A percentile compares a stretch with the other conserved stretches of the same genome.
phyloP scores from a whole-genome alignment of 2,329 filamentous ascomycete species.

The Curvularia verruculosa region DNA sequence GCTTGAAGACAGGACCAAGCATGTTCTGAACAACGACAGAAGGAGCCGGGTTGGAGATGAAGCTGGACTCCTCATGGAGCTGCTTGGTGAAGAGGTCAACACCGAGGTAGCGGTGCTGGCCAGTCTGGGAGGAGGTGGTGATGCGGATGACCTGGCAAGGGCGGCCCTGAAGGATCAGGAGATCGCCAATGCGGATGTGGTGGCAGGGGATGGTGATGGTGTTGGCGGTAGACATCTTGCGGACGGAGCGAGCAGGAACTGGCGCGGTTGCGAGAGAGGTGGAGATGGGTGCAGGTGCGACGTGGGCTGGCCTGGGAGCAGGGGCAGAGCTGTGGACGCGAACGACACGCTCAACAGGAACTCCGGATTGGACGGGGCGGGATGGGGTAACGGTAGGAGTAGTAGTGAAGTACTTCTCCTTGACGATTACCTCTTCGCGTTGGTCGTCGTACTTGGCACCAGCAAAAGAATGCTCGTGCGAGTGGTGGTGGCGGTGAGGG shows the following conservation, averaged over 20 bases:
- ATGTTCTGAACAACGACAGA: constrained; percentile 99
- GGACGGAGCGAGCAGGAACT: constrained; percentile 25
- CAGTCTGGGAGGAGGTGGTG: constrained; percentile 95
- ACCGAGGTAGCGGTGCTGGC: constrained; percentile 99
- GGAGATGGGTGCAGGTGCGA: constrained; percentile 80
- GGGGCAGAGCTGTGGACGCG: constrained; percentile 31
- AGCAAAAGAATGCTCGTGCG: constrained; percentile 45
- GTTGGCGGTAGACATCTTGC: constrained; percentile 68
- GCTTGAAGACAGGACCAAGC: constrained; percentile 99
- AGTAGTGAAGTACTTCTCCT: constrained; percentile 52
- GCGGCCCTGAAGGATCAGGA: constrained; percentile 97
- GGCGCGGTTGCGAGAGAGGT: constrained; percentile 24
- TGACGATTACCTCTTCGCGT: constrained; percentile 56
- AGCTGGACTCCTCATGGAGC: constrained; percentile 97
- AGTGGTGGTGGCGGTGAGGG: constrained; percentile 59
- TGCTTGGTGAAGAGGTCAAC: constrained; percentile 99
- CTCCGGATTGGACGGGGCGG: constrained; percentile 48
- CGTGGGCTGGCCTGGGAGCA: constrained; percentile 53
- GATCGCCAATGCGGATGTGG: constrained; percentile 98
- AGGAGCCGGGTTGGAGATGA: constrained; percentile 94
- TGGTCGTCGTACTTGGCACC: constrained; percentile 42
- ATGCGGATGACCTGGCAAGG: constrained; percentile 99
- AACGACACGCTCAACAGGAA: constrained; percentile 41
- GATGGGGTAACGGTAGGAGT: constrained; percentile 36
- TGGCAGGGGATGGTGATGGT: constrained; percentile 98